A percentile compares a stretch with the other conserved stretches of the same genome.
These are phyloP conservation scores for Penicillium odoratum DNA, from an alignment of 495 filamentous ascomycete species.

Conservation along the genomic window DNA sequence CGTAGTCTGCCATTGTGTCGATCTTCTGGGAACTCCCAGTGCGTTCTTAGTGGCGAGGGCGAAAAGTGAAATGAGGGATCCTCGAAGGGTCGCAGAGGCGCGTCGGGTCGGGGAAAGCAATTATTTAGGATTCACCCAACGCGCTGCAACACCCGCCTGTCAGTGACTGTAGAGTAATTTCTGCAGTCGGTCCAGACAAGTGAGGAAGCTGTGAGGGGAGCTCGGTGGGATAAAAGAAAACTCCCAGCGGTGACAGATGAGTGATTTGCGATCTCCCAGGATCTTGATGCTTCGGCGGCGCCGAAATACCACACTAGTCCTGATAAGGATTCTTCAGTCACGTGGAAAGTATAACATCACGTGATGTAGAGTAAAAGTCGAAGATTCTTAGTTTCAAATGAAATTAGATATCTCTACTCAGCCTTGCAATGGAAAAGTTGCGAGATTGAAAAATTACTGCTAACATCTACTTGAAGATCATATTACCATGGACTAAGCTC, in stretches of 20 bases:
- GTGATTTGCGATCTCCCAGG: conserved; percentile 27
- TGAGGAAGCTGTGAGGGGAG: conserved; percentile 11
- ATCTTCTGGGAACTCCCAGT: not conserved
- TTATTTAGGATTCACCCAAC: conserved; percentile 26
- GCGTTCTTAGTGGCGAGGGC: not conserved
- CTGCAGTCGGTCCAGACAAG: conserved; percentile 17
- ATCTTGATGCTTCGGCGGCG: conserved; percentile 28
- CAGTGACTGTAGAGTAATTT: conserved; percentile 17
- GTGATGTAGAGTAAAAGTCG: not conserved
- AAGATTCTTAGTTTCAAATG: no score
- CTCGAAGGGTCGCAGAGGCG: conserved; percentile 33
- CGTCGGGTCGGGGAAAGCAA: conserved; percentile 17
- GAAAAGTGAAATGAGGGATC: conserved; percentile 5
- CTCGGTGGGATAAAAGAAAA: conserved; percentile 22
- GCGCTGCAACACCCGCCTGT: conserved; percentile 27
- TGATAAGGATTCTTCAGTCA: conserved; percentile 5
- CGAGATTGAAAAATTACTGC: no score
- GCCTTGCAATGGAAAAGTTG: no score
- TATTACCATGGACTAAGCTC: no score
- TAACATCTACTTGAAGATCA: no score
- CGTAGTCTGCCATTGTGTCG: conserved; percentile 54
- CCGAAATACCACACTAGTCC: conserved; percentile 18
- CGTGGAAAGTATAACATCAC: not conserved
- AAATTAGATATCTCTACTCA: no score
- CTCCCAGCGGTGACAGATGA: conserved; percentile 28